phyloP scores from a whole-genome alignment of 441 rosid genomes.

The Omphalea diandra region DNA sequence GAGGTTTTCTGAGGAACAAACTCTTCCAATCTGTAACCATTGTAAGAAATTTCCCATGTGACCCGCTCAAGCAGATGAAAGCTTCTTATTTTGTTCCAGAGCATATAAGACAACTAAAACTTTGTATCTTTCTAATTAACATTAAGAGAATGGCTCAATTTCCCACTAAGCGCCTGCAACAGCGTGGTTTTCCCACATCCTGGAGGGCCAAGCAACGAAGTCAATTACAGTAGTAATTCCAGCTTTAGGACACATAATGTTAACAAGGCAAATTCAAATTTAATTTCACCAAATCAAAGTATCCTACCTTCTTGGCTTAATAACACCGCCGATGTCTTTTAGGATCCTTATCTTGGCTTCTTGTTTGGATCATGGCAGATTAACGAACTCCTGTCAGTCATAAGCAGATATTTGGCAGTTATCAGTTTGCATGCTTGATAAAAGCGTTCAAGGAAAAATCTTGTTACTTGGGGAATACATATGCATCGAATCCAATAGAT shows the following conservation, averaged over 20 bases:
- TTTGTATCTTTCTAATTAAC: conserved; percentile 34
- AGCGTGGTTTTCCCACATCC: conserved; percentile 75
- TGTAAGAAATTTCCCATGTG: conserved; percentile 43
- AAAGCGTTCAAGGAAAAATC: no score
- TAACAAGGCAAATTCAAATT: background rate
- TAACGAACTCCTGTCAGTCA: conserved; percentile 27
- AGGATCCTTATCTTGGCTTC: conserved; percentile 35
- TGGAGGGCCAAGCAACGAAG: conserved; percentile 69
- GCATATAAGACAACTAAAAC: no score
- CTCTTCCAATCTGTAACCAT: conserved; percentile 43
- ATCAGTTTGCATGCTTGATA: no score
- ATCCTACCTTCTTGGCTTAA: conserved; percentile 46
- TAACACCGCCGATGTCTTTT: conserved; percentile 38
- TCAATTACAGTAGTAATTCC: no score
- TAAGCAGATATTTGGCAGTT: no score
- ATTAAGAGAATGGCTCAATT: conserved; percentile 45
- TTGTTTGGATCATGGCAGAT: conserved; percentile 25
- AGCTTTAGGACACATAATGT: no score
- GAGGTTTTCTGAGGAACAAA: conserved; percentile 54
- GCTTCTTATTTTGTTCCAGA: background rate
- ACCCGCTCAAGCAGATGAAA: conserved; percentile 23
- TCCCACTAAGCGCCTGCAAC: conserved; percentile 53
- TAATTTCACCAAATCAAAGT: background rate
- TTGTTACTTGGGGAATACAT: no score
- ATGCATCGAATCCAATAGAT: no score